Base-by-base conservation (phyloP, 345 rosid genomes). In the Bruguiera sexangula region DNA sequence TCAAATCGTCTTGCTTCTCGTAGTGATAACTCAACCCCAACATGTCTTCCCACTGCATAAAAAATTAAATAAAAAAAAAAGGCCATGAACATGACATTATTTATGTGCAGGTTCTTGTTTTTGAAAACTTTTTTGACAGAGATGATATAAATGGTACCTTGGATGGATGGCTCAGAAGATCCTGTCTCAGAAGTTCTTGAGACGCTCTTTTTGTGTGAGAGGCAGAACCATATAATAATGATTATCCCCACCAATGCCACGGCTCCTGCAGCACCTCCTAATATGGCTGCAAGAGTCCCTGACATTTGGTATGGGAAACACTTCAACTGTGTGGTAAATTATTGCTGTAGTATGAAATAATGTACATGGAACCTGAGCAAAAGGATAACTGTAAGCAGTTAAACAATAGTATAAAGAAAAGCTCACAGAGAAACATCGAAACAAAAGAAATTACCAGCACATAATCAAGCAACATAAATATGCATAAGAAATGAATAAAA, bases 261-360 rank as follows among this genome's bases (percentile, higher is more conserved):
- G 84, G 92, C 92, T 91, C 98, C 98, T 79, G 88, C 92, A 89
- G 88, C 96, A 82, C 92, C 91, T 76, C 99, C 99, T 73, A 88
- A 65, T 82, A 86, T 78, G 74, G 87, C 93, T 81, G 90, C 92
- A 87, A 87, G 93, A 86, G 71, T 66, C 85, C 75, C 78, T 88
- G 98, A 88, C 98, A 94, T 94, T 81, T 91, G 88, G 84, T 80
- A 80, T 69, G 67, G 85, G 81, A 84, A 81, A 73, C 77, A 65
- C 76, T 83, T 83, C 83, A 85, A 72, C 77, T 84, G 70, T 65
- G 76, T 80, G 71, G 79, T 66, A 69, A 69, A 70, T 59, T 72
- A 63, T 74, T 62, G 59, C 70, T 43, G 36, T 52, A 59, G 61
- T 69, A 58, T 52, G 68, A 70, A 55, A 65, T 59, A 68, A 24